Conservation (phyloP, 2,329 filamentous ascomycete species). For the Fusarium burgessii region DNA sequence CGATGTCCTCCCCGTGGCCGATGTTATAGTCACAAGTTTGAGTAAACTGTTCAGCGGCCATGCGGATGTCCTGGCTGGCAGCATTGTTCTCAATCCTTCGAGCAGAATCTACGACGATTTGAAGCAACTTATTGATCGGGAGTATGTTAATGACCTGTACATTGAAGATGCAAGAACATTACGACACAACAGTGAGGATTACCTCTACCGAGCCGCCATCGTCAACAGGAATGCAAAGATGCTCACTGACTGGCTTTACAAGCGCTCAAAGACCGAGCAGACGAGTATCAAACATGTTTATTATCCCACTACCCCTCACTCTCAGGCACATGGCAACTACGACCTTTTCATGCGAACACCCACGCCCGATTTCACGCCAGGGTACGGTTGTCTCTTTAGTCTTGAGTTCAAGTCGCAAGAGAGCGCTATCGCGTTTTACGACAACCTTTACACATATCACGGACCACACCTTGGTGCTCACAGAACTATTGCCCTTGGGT, state of each 20-base stretch:
- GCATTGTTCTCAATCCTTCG: not conserved
- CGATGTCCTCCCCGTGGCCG: not conserved
- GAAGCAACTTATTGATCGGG: not conserved
- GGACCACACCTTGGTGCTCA: not conserved
- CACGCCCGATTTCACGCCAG: not conserved
- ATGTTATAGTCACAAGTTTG: not conserved
- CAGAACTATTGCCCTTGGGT: not conserved
- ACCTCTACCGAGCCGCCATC: not conserved
- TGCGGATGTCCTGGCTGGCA: not conserved
- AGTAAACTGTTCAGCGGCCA: not conserved
- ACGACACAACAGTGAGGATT: not conserved
- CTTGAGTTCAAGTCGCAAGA: not conserved
- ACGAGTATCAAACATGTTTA: not conserved
- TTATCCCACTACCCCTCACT: not conserved
- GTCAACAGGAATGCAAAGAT: not conserved
- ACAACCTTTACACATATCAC: not conserved
- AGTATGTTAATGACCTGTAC: not conserved
- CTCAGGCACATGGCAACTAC: not conserved
- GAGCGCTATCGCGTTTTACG: not conserved
- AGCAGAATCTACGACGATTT: not conserved
- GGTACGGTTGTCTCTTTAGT: not conserved
- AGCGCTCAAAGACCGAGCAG: not conserved
- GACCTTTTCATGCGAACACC: not conserved
- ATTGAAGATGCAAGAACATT: not conserved
- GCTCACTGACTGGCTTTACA: not conserved